phyloP scores from a whole-genome alignment of 352 stramenopile genomes.

The Globisporangium polare region DNA sequence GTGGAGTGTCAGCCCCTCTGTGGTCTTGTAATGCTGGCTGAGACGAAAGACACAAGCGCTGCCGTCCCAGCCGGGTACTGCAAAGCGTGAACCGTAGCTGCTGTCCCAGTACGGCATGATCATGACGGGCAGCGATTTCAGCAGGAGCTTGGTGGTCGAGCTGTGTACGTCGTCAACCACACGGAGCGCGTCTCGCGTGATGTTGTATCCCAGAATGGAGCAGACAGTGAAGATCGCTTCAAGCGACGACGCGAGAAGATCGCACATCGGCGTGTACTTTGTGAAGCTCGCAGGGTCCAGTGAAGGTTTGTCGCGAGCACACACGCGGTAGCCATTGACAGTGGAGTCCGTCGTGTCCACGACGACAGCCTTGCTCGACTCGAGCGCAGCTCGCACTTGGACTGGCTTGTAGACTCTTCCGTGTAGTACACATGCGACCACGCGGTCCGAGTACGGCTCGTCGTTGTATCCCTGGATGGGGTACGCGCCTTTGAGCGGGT shows the following conservation, averaged over 20 bases:
- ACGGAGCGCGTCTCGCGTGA: constrained; percentile 16
- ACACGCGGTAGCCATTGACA: constrained; percentile 6
- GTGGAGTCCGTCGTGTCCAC: constrained; percentile 28
- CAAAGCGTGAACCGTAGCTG: constrained; percentile 14
- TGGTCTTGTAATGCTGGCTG: constrained; percentile 2
- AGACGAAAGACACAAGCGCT: constrained; percentile 15
- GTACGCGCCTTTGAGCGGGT: constrained; percentile 9
- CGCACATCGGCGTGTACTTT: constrained; percentile 12
- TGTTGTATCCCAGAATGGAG: constrained; percentile 21
- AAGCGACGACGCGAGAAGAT: constrained; percentile 15
- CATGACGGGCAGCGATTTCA: constrained; percentile 21
- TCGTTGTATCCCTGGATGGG: constrained; percentile 36
- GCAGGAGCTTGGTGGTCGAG: background rate
- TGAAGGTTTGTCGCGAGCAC: background rate
- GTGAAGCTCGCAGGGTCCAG: background rate
- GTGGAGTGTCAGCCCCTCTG: background rate
- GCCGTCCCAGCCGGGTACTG: constrained; percentile 17
- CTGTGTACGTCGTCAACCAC: constrained; percentile 18
- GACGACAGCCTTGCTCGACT: background rate
- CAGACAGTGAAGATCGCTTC: constrained; percentile 19
- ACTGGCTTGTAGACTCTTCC: constrained; percentile 26
- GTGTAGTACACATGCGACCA: constrained; percentile 28
- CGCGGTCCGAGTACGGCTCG: constrained; percentile 38
- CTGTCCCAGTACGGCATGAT: constrained; percentile 38
- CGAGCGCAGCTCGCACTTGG: constrained; percentile 8